Percentiles rank a stretch among this genome's conserved stretches.
Evolutionary conservation across 768 basidiomycete species (phyloP).

Genomic region (Mycena sanguinolenta): DNA sequence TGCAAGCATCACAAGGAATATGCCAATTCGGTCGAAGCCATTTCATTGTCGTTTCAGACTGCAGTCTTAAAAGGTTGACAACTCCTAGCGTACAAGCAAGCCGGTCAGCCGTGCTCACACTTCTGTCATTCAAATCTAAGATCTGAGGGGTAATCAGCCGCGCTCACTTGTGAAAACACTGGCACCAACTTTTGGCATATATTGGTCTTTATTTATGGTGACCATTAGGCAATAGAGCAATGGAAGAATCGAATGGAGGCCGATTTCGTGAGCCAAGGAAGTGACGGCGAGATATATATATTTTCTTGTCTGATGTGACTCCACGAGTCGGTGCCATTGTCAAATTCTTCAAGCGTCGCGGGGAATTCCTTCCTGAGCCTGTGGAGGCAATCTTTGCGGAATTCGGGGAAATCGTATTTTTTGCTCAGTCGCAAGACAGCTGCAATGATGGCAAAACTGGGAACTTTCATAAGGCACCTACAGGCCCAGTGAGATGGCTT

Average conservation of each 20-base stretch:
- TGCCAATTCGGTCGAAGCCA: neutral
- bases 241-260: neutral
- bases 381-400: slow-evolving; percentile 13
- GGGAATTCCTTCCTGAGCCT: slow-evolving; percentile 18
- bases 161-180: too few species aligned
- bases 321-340: neutral
- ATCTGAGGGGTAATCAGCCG: neutral
- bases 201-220: neutral
- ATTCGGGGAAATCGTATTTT: slow-evolving; percentile 21
- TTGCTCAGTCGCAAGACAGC: slow-evolving; percentile 14
- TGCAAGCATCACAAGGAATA: too few species aligned
- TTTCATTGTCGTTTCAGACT: neutral
- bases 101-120: neutral
- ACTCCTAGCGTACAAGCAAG: slow-evolving; percentile 15
- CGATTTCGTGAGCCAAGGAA: neutral
- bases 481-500: neutral
- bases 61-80: slow-evolving; percentile 6
- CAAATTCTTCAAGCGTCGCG: neutral
- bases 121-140: neutral
- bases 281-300: neutral
- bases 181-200: neutral
- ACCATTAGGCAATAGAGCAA: slow-evolving; percentile 6
- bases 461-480: neutral
- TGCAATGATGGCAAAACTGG: neutral
- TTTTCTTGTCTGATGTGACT: neutral